A percentile compares a stretch with the other conserved stretches of the same genome.
Conservation (phyloP, 176 grass and related monocot species). For the Juncus effusus region DNA sequence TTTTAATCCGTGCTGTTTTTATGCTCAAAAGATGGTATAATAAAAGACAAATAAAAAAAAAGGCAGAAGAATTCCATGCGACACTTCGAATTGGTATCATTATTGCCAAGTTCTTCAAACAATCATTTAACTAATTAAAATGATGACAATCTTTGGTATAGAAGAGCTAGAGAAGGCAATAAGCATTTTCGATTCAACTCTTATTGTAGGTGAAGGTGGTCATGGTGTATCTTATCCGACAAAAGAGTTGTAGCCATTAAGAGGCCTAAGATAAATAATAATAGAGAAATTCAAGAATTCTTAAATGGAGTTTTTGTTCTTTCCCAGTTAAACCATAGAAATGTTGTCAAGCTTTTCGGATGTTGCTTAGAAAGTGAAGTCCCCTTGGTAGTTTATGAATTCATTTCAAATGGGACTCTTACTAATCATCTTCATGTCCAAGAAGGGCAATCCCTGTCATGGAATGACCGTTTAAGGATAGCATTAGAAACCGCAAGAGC, state of each 20-base stretch:
- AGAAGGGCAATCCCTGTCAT: constrained; percentile 1
- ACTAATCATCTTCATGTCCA: neutral
- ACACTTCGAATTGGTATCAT: too few species aligned
- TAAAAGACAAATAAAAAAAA: neutral
- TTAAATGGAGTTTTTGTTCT: constrained; percentile 17
- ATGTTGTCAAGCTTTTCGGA: constrained; percentile 24
- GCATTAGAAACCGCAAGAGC: constrained; percentile 8
- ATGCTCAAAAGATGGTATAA: neutral
- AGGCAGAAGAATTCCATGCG: too few species aligned
- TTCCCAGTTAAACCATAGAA: constrained; percentile 22
- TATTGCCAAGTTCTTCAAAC: neutral
- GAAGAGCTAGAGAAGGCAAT: constrained; percentile 6
- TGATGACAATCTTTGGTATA: neutral
- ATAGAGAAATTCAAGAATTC: neutral
- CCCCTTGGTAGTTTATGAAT: constrained; percentile 24
- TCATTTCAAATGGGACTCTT: constrained; percentile 24
- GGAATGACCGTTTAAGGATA: constrained; percentile 17
- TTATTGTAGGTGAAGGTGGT: neutral
- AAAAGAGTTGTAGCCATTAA: constrained; percentile 12
- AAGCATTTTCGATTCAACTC: neutral
- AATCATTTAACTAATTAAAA: neutral
- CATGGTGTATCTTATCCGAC: neutral
- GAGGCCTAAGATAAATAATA: constrained; percentile 5
- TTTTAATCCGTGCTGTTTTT: neutral
- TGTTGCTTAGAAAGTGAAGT: constrained; percentile 18